These are phyloP conservation scores for Vaccinium macrocarpon DNA, from an alignment of 148 eudicot genomes.

Conservation along the genomic window DNA sequence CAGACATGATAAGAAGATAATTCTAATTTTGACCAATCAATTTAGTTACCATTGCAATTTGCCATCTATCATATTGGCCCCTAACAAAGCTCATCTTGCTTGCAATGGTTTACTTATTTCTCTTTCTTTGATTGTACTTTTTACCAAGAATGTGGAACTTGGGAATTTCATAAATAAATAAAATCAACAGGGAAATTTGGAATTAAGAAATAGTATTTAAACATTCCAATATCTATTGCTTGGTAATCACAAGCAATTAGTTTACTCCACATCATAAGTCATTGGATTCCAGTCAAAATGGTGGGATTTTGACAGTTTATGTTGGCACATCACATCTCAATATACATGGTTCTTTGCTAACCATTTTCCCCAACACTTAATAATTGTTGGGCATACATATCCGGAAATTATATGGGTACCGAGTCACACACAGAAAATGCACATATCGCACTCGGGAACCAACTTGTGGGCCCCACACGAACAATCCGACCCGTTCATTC, in stretches of 20 bases:
- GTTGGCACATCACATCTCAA: background rate
- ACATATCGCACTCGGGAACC: no score
- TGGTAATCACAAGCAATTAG: background rate
- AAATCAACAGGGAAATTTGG: background rate
- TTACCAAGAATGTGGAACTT: background rate
- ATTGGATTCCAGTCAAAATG: background rate
- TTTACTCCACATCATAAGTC: background rate
- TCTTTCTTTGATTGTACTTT: background rate
- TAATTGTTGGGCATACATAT: no score
- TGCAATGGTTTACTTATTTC: background rate
- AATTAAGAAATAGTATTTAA: background rate
- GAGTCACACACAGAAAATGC: no score
- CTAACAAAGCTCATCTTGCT: constrained; percentile 10
- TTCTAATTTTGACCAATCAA: background rate
- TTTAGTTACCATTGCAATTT: background rate
- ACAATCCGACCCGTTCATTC: no score
- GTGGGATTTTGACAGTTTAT: background rate
- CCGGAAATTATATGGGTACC: no score
- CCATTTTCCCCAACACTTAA: no score
- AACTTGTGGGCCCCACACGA: no score
- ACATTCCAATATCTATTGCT: background rate
- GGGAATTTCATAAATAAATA: background rate
- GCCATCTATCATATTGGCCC: background rate
- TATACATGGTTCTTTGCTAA: no score
- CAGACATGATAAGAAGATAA: background rate